Base-by-base conservation (phyloP, 148 eudicot genomes). In the Camellia lanceoleosa region DNA sequence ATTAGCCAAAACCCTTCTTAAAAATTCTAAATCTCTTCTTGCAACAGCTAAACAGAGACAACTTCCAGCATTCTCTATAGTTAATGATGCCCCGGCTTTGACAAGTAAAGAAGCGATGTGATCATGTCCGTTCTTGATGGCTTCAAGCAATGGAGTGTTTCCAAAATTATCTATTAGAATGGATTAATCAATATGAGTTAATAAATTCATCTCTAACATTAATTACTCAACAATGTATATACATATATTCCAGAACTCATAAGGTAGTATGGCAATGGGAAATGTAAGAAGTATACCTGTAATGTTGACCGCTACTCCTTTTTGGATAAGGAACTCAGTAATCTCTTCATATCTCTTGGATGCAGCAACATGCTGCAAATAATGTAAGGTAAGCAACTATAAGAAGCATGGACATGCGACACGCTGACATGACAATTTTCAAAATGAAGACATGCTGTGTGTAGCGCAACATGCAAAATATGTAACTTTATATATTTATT, bases 121-220 rank as follows among this genome's bases (percentile, higher is more conserved):
- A 67, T 87, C 85, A 38, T 87, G 89, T 0, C 89, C 82, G 46
- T 78, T 80, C 80, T 80, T 87, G 80, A 87, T 80, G 30, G 89
- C 89, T 80, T 84, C 89, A 47, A 77, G 76, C 71, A 87, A 78
- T 19, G 89, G 89, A 41, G 85, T 84, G 18, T 82, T 82, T 11
- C 87, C 87, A 75, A 82, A 80, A 16, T 80, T 82, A 80, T 87
- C 89, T 87, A 19, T 62, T 14, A 67, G 3, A 46, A 66, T 46
- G 20, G 30, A 15, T 13, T 2, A 14, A 43, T 49, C 38, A 68
- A 7, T 7, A 49, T 44, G 18, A 76, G 79, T 63, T 44, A 18
- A 64, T 43, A 46, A 18, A 42, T 41, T 7, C 3, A 41, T 15
- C 56, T 61, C 59, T 14, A 47, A 18, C 38, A 62, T 16, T 63